Conservation (phyloP, 805 yeast species). For the Suhomyces faveliae region DNA sequence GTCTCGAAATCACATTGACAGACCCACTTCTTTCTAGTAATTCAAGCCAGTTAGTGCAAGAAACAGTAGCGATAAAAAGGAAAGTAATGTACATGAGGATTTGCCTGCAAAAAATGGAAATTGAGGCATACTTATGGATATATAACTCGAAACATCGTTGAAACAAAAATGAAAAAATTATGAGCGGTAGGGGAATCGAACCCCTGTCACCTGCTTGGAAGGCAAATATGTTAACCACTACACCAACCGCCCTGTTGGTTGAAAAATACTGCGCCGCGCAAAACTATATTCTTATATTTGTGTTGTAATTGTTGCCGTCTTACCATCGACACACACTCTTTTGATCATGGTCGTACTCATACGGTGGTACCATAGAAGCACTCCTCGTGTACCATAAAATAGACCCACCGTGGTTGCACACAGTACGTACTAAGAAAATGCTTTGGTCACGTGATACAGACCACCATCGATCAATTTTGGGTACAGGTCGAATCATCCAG, state of each 20-base stretch:
- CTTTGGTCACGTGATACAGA: background rate
- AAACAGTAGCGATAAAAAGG: background rate
- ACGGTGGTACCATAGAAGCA: no score
- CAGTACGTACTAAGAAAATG: background rate
- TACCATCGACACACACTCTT: no score
- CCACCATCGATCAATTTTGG: background rate
- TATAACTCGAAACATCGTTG: background rate
- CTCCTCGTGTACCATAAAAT: no score
- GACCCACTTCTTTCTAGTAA: background rate
- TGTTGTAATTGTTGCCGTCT: background rate
- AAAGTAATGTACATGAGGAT: background rate
- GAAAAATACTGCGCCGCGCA: background rate
- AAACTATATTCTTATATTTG: background rate
- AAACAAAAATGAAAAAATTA: slow-evolving; percentile 25
- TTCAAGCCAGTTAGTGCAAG: background rate
- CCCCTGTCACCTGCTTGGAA: slow-evolving; percentile 94
- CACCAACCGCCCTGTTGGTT: slow-evolving; percentile 71
- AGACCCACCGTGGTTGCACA: background rate
- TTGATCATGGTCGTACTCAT: no score
- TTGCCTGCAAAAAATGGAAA: no score
- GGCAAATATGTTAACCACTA: slow-evolving; percentile 91
- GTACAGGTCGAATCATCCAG: background rate
- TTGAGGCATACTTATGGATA: background rate
- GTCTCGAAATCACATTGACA: background rate
- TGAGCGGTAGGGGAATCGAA: slow-evolving; percentile 92